Base-by-base conservation (phyloP, 2,329 filamentous ascomycete genomes). In the Alternaria postmessia region DNA sequence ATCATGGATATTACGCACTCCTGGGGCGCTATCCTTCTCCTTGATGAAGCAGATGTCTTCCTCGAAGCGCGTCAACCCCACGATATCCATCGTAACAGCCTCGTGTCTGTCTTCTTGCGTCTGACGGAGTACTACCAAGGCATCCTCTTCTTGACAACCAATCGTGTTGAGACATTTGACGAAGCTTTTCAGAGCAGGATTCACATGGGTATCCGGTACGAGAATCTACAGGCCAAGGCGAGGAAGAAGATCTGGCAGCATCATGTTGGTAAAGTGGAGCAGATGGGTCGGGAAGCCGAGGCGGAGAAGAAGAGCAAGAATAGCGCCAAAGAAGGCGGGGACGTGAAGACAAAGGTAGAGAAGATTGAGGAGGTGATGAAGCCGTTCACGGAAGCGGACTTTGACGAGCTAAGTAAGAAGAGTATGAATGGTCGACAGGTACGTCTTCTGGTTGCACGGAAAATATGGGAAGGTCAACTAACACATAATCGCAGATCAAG, bases 101-200 rank as follows among this genome's bases (percentile, higher is more conserved):
- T 95, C 1, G 93, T 96, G 53, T 92, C 89, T 75, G 92, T 96
- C 70, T 97, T 97, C 82, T 82, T 97, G 3, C 88, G 93, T 0
- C 84, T 94, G 57, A 83, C 97, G 0, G 94, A 97, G 78, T 97
- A 96, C 77, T 96, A 96, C 80, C 91, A 96, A 73, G 93, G 93
- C 3, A 96, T 96, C 54, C 78, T 96, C 5, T 96, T 97, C 81
- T 79, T 97, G 26, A 97, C 93, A 0, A 96, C 93, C 3, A 96
- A 96, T 75, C 88, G 93, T 1, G 92, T 96, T 1, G 87, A 91
- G 81, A 94, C 91, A 0, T 96, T 97, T 71, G 93, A 97, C 69
- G 92, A 95, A 63, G 93, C 93, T 0, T 96, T 96, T 83, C 91
- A 95, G 74, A 48, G 46, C 18, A 88, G 93, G 24, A 96, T 96